Base-by-base conservation (phyloP, 768 basidiomycete genomes). In the Podaxis sp. region DNA sequence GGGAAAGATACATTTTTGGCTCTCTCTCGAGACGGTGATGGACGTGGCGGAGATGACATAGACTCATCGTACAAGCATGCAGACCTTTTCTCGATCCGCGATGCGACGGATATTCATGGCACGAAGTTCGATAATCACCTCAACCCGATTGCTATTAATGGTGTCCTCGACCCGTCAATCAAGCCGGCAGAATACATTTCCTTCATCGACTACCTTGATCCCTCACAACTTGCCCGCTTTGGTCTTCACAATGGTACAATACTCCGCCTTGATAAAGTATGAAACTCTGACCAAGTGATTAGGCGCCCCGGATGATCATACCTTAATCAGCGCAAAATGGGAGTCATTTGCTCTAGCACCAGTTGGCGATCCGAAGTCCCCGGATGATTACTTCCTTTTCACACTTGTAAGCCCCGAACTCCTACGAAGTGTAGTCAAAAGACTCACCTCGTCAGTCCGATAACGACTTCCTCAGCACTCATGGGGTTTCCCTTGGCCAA, bases 341-440 rank as follows among this genome's bases (percentile, higher is more conserved):
- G 88, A 90, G 68, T 85, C 83, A 1, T 75, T 87, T 13, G 83
- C 86, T 7, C 74, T 89, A 6, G 87, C 83, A 2, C 81, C 87
- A 0, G 80, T 80, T 20, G 69, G 77, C 11, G 86, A 86, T 64
- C 71, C 77, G 1, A 71, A 66, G 1, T 80, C 75, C 71, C 88
- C 88, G 0, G 73, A 89, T 65, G 88, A 90, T 67, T 89, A 82
- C 69, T 89, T 89, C 77, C 72, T 90, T 40, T 86, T 89, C 75
- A 83, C 83, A 12, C 82, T 78, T 4, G 86, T 87, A 68, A 28
- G 85, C 75, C 20, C 13, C 49, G 61, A 17, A 44, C 48, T 28
- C 38, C 59, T 55, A 30, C 41, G n/a, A 17, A 13, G 11, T 2
- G 40, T 24, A 2, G 15, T 44, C 56, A 4, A 58, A n/a, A 30